These are phyloP conservation scores for Ceriops zippeliana DNA, from an alignment of 345 rosid species.

Conservation along the genomic window DNA sequence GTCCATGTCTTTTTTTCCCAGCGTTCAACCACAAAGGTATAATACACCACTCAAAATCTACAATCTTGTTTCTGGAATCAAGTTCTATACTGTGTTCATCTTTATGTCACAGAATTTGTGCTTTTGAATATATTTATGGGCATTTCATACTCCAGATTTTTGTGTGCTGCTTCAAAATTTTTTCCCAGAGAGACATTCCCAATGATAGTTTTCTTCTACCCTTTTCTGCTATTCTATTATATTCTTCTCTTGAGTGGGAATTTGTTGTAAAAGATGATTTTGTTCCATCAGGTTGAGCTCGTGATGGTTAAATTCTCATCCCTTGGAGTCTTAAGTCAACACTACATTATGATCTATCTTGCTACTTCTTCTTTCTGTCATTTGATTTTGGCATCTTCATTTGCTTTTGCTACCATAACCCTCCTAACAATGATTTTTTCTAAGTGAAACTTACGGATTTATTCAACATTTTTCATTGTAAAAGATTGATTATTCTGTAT, in stretches of 20 bases:
- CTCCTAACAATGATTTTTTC: neutral
- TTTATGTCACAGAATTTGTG: neutral
- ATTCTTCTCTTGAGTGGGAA: neutral
- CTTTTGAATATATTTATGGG: neutral
- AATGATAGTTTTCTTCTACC: no score
- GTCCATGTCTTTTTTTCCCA: conserved; percentile 88
- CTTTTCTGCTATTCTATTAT: neutral
- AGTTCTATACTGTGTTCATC: neutral
- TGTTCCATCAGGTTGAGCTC: neutral
- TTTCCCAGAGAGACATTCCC: no score
- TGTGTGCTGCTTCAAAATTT: neutral
- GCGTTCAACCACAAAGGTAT: conserved; percentile 80
- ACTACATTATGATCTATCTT: no score
- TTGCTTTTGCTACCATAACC: neutral
- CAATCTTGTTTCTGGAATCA: neutral
- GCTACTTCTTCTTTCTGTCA: no score
- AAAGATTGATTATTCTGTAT: neutral
- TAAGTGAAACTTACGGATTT: neutral
- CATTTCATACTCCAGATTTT: neutral
- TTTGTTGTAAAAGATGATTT: neutral
- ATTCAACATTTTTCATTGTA: neutral
- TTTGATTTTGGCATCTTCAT: neutral
- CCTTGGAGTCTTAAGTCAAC: no score
- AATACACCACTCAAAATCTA: conserved; percentile 5
- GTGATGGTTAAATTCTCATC: neutral